Base-by-base conservation (phyloP, 2,329 filamentous ascomycete species). In the Apiospora koreana region DNA sequence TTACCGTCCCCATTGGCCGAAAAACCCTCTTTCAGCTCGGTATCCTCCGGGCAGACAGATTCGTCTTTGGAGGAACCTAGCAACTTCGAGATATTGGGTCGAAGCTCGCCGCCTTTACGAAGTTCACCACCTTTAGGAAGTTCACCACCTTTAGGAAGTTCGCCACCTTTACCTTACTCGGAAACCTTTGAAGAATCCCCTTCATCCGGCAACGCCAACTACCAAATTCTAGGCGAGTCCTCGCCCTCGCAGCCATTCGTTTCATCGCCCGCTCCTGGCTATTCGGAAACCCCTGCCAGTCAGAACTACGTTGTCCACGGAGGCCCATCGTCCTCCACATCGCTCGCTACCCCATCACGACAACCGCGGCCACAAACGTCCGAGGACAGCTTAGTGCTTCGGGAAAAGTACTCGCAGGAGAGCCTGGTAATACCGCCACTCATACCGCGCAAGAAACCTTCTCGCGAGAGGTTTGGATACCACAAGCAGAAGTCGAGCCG, bases 351-450 rank as follows among this genome's bases (percentile, higher is more conserved):
- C 46, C 72, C 73, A 65, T 68, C 74, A 31, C 76, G 75, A 42
- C 72, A 72, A 25, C 73, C 76, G 21, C 73, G 71, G 31, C 75
- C 73, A 35, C 73, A 76, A 75, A 80, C 69, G 41, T 82, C 83
- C 35, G 76, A 77, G 69, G 78, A 82, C 62, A 80, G 79, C 28
- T 75, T 78, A 35, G 72, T 76, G 8, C 79, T 80, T 1, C 82
- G 81, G 7, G 80, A 81, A 25, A 83, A 85, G 69, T 91, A 87
- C 76, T 91, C 89, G 0, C 88, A 88, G 72, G 89, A 91, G 75
- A 91, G 88, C 72, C 81, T 91, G 41, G 75, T 88, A 16, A 87
- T 91, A 18, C 82, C 87, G 10, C 88, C 89, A 0, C 79, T 91
- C 23, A 82, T 83, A 64, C 84, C 87, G 10, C 79, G 79, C 68